These are phyloP conservation scores for Lasiosphaeria miniovina DNA, from an alignment of 495 filamentous ascomycete genomes.

Conservation along the genomic window DNA sequence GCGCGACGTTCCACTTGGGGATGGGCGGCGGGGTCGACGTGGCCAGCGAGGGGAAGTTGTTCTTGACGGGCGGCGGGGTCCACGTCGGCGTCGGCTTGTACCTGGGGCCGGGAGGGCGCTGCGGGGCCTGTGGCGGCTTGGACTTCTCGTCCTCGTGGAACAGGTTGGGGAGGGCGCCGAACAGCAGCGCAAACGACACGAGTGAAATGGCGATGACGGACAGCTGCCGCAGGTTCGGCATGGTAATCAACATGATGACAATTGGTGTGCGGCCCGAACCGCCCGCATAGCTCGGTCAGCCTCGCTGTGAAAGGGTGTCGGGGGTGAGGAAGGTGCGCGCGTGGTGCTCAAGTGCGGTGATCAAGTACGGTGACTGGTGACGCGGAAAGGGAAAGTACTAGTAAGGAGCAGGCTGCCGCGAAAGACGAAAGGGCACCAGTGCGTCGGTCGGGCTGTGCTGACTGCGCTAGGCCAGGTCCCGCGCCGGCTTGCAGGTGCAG, in stretches of 20 bases:
- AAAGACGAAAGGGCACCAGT: too few species aligned
- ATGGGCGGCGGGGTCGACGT: conserved; percentile 40
- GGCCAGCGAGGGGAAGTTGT: conserved; percentile 38
- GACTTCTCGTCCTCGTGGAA: not conserved
- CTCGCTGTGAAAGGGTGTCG: too few species aligned
- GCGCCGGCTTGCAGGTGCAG: too few species aligned
- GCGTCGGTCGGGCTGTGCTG: too few species aligned
- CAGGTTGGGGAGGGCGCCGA: not conserved
- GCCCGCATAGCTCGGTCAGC: not conserved
- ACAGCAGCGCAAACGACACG: too few species aligned
- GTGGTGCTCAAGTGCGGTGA: too few species aligned
- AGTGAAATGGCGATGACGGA: not conserved
- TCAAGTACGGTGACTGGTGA: too few species aligned
- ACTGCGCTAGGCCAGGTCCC: too few species aligned
- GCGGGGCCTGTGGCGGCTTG: not conserved
- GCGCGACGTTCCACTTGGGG: conserved; percentile 40
- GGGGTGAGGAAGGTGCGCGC: too few species aligned
- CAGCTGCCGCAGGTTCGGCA: conserved; percentile 8
- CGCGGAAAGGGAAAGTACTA: too few species aligned
- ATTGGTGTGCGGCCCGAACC: not conserved
- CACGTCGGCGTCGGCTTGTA: conserved; percentile 38
- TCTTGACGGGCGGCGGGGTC: conserved; percentile 32
- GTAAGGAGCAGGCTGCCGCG: too few species aligned
- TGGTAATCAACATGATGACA: conserved; percentile 6
- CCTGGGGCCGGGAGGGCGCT: not conserved